These are phyloP conservation scores for Xylariaceae sp. DNA, from an alignment of 2,329 filamentous ascomycete species.

Conservation along the genomic window DNA sequence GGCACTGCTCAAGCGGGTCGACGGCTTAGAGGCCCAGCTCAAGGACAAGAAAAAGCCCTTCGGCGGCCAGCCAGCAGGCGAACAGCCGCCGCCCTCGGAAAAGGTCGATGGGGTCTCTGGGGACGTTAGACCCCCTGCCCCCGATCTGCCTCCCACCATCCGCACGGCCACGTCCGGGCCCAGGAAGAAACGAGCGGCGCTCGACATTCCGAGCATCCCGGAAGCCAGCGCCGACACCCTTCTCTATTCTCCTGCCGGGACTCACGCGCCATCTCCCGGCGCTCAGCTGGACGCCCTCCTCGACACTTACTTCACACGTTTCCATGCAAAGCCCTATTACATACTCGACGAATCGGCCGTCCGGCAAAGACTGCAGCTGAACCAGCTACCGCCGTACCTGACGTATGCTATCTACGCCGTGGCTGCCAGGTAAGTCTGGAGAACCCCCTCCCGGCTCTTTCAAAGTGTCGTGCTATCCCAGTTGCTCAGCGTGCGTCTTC, in stretches of 20 bases:
- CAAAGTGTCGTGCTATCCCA: too few species aligned
- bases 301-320: constrained; percentile 72
- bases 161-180: constrained; percentile 33
- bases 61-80: constrained; percentile 37
- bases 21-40: constrained; percentile 74
- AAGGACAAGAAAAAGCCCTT: constrained; percentile 56
- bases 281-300: constrained; percentile 59
- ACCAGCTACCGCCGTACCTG: constrained; percentile 55
- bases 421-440: constrained; percentile 51
- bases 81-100: constrained; percentile 25
- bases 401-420: constrained; percentile 56
- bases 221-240: constrained; percentile 34
- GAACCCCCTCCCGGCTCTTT: too few species aligned
- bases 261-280: constrained; percentile 41
- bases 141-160: constrained; percentile 21
- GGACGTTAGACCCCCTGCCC: constrained; percentile 18
- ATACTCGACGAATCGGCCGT: constrained; percentile 73
- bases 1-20: constrained; percentile 76
- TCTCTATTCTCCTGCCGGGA: constrained; percentile 37
- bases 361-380: constrained; percentile 64
- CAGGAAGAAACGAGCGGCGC: constrained; percentile 36
- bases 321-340: constrained; percentile 78
- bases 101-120: constrained; percentile 25
- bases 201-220: constrained; percentile 32
- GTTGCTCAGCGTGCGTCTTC: constrained; percentile 19